phyloP scores from a whole-genome alignment of 1,284 basidiomycete genomes.

The Termitomyces sp. region DNA sequence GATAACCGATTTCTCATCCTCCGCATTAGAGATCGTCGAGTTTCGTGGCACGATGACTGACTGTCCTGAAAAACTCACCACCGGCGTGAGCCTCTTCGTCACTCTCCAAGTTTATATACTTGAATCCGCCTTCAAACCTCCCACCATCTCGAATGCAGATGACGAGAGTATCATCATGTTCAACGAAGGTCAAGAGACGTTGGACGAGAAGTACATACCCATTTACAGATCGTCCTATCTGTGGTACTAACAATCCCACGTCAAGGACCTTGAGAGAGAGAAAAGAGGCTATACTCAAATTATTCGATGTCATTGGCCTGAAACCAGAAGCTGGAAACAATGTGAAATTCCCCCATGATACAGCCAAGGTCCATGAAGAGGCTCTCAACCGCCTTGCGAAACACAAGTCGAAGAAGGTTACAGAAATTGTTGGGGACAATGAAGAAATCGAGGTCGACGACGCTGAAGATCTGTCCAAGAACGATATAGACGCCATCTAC shows the following conservation, averaged over 20 bases:
- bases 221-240: neutral
- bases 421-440: conserved; percentile 60
- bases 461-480: conserved; percentile 72
- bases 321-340: conserved; percentile 47
- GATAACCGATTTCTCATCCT: conserved; percentile 4
- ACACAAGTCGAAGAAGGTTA: conserved; percentile 36
- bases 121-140: conserved; percentile 56
- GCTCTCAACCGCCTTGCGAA: conserved; percentile 37
- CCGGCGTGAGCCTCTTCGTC: conserved; percentile 67
- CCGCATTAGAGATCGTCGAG: conserved; percentile 50
- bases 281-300: conserved; percentile 59
- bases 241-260: neutral
- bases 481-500: conserved; percentile 79
- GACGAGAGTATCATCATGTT: conserved; percentile 42
- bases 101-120: conserved; percentile 66
- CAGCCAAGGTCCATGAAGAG: conserved; percentile 36
- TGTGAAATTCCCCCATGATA: conserved; percentile 29
- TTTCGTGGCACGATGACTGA: conserved; percentile 67
- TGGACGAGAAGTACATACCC: conserved; percentile 49
- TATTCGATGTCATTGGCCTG: conserved; percentile 64
- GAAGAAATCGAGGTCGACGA: conserved; percentile 72
- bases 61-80: conserved; percentile 58
- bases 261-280: conserved; percentile 62
- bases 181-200: conserved; percentile 71
- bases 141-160: conserved; percentile 31